Evolutionary conservation across 805 yeast genomes (phyloP).

Genomic region (Candida verbasci): DNA sequence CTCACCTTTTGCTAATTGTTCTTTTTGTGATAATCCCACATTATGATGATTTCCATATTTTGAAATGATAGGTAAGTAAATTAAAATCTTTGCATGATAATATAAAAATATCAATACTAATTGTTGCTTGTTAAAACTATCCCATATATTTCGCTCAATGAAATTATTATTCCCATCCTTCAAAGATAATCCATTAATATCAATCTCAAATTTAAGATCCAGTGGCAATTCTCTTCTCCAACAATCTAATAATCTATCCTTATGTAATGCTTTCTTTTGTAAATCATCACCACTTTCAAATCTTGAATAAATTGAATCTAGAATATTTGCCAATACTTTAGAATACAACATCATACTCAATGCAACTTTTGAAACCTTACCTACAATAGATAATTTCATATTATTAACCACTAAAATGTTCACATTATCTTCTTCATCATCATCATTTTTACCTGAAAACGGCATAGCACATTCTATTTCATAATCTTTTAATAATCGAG

Average conservation of each 20-base stretch:
- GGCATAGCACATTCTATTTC: constrained; percentile 88
- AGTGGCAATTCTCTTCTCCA: constrained; percentile 74
- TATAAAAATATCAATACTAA: constrained; percentile 46
- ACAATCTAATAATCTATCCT: constrained; percentile 67
- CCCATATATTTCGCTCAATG: constrained; percentile 16
- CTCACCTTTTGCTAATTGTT: constrained; percentile 29
- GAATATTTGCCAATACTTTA: constrained; percentile 66
- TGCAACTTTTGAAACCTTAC: constrained; percentile 63
- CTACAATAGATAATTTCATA: constrained; percentile 57
- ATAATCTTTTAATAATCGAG: constrained; percentile 71
- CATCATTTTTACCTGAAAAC: constrained; percentile 44
- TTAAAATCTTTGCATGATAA: constrained; percentile 40
- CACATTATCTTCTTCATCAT: constrained; percentile 40
- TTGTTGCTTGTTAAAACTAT: constrained; percentile 39
- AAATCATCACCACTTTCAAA: constrained; percentile 30
- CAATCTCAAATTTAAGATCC: constrained; percentile 59
- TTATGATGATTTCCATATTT: constrained; percentile 38
- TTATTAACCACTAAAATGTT: constrained; percentile 59
- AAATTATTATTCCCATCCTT: constrained; percentile 14
- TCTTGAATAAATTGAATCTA: constrained; percentile 68
- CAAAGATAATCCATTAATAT: constrained; percentile 49
- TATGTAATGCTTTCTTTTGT: constrained; percentile 21
- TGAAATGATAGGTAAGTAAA: constrained; percentile 39
- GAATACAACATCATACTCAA: constrained; percentile 64
- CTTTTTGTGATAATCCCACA: constrained; percentile 38